These are phyloP conservation scores for Grigorovia yakushimaensis DNA, from an alignment of 805 yeast genomes.

Conservation along the genomic window DNA sequence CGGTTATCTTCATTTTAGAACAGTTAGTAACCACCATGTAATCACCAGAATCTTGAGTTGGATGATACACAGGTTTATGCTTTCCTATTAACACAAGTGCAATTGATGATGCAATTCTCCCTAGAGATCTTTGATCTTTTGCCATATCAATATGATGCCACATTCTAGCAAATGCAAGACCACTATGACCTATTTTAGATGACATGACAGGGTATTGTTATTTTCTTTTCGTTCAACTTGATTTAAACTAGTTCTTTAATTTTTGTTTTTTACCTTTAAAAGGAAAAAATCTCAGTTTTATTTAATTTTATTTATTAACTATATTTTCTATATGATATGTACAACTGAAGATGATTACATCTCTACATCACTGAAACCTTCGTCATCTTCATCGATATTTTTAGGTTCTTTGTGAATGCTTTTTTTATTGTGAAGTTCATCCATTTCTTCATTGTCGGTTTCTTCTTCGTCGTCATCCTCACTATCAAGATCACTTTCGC, in stretches of 20 bases:
- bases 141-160: conserved; percentile 97
- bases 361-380: conserved; percentile 33
- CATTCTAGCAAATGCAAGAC: conserved; percentile 66
- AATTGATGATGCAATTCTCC: conserved; percentile 83
- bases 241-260: too few species aligned
- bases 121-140: conserved; percentile 73
- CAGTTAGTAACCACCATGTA: conserved; percentile 96
- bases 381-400: conserved; percentile 28
- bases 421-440: conserved; percentile 1
- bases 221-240: too few species aligned
- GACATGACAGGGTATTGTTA: conserved; percentile 19
- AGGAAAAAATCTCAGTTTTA: too few species aligned
- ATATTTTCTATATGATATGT: conserved; percentile 3
- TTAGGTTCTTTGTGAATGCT: conserved; percentile 8
- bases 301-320: too few species aligned
- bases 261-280: too few species aligned
- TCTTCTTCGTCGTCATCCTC: conserved; percentile 7
- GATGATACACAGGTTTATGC: conserved; percentile 84
- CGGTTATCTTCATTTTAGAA: conserved; percentile 69
- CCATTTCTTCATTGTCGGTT: conserved; percentile 2
- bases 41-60: conserved; percentile 82
- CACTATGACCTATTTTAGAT: conserved; percentile 39
- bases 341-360: conserved; percentile 11
- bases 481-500: conserved; percentile 13
- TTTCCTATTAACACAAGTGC: conserved; percentile 91